A percentile compares a stretch with the other conserved stretches of the same genome.
Conservation (phyloP, 805 yeast genomes). For the Cyberlindnera bimundalis region DNA sequence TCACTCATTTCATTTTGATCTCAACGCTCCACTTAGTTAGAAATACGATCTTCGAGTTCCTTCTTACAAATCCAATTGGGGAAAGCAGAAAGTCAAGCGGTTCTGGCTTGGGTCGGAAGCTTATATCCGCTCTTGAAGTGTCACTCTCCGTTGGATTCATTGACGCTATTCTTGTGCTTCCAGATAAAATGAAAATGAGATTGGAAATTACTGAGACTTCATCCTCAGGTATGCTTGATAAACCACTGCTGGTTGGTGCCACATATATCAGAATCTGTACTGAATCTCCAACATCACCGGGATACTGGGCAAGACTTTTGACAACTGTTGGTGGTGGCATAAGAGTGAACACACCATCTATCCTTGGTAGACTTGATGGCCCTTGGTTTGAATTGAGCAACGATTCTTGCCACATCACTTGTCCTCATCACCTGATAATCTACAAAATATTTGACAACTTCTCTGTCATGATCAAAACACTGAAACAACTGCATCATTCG, state of each 20-base stretch:
- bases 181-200: slow-evolving; percentile 47
- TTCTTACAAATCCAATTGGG: slow-evolving; percentile 19
- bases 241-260: slow-evolving; percentile 27
- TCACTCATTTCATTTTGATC: slow-evolving; percentile 42
- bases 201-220: slow-evolving; percentile 38
- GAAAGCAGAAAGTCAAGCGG: slow-evolving; percentile 23
- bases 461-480: slow-evolving; percentile 61
- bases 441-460: slow-evolving; percentile 79
- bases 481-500: slow-evolving; percentile 55
- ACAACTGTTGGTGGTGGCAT: slow-evolving; percentile 36
- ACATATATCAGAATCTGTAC: slow-evolving; percentile 42
- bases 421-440: slow-evolving; percentile 74
- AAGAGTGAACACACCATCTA: slow-evolving; percentile 29
- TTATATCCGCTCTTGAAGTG: slow-evolving; percentile 24
- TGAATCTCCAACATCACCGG: slow-evolving; percentile 47
- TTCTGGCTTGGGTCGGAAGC: slow-evolving; percentile 14
- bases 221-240: slow-evolving; percentile 20
- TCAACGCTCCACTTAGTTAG: slow-evolving; percentile 44
- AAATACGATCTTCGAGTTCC: slow-evolving; percentile 34
- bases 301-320: slow-evolving; percentile 47
- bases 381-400: slow-evolving; percentile 38
- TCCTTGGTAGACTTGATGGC: slow-evolving; percentile 24
- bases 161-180: slow-evolving; percentile 35
- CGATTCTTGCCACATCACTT: slow-evolving; percentile 45
- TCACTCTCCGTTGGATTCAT: slow-evolving; percentile 22